Conservation (phyloP, 495 filamentous ascomycete genomes). For the Stereocaulon alpinum region DNA sequence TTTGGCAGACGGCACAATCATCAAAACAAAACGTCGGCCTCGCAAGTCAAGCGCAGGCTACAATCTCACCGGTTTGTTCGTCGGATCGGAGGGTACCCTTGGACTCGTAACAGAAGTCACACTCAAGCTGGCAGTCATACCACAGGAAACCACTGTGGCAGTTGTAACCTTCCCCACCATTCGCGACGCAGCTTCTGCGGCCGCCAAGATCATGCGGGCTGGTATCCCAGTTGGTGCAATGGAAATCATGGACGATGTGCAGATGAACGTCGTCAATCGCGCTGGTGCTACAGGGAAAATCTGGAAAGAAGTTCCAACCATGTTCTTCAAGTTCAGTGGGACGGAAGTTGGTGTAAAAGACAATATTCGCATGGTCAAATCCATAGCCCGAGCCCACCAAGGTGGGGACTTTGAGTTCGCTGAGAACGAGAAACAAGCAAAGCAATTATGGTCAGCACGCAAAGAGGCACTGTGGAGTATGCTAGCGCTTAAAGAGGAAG, state of each 20-base stretch:
- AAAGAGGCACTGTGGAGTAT: constrained; percentile 72
- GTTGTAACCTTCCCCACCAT: constrained; percentile 72
- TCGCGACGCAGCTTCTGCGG: constrained; percentile 69
- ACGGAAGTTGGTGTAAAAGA: constrained; percentile 68
- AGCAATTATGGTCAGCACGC: constrained; percentile 76
- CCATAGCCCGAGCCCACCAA: constrained; percentile 51
- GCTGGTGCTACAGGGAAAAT: constrained; percentile 58
- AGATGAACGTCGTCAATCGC: constrained; percentile 86
- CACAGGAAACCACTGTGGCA: constrained; percentile 69
- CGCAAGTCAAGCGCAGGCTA: constrained; percentile 57
- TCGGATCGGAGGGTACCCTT: constrained; percentile 87
- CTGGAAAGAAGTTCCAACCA: constrained; percentile 72
- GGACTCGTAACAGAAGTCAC: constrained; percentile 82
- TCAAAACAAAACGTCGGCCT: constrained; percentile 69
- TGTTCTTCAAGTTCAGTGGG: constrained; percentile 93
- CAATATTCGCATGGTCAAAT: constrained; percentile 62
- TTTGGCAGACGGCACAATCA: constrained; percentile 79
- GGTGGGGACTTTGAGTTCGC: constrained; percentile 73
- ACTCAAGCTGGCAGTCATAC: constrained; percentile 72
- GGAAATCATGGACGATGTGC: constrained; percentile 86
- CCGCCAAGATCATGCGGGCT: constrained; percentile 64
- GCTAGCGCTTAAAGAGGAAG: constrained; percentile 41
- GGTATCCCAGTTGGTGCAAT: constrained; percentile 81
- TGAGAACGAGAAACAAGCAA: constrained; percentile 51
- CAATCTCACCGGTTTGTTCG: constrained; percentile 42